Conservation (phyloP, 2,329 filamentous ascomycete genomes). For the Pseudogymnoascus sp. region DNA sequence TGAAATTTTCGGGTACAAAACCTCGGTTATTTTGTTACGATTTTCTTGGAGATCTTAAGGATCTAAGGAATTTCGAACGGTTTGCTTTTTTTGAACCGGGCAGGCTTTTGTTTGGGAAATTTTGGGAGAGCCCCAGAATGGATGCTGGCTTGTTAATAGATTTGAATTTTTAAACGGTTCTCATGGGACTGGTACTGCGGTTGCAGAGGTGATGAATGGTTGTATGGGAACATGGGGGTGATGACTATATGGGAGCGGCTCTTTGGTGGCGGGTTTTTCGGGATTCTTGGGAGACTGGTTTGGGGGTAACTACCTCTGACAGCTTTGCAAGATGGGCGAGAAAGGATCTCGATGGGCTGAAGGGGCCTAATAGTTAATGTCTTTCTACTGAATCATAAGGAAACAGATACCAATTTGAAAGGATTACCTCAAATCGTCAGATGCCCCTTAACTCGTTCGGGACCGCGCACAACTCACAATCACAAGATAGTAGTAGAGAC, state of each 20-base stretch:
- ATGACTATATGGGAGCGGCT: constrained; percentile 1
- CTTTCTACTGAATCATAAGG: neutral
- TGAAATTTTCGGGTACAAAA: neutral
- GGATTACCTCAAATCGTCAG: neutral
- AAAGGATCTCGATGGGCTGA: neutral
- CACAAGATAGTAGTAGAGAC: neutral
- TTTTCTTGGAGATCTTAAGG: neutral
- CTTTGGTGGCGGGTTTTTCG: neutral
- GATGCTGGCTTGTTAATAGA: constrained; percentile 7
- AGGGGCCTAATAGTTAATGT: neutral
- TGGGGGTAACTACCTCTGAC: neutral
- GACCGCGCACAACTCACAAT: neutral
- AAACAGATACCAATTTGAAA: constrained; percentile 1
- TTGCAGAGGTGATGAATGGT: neutral
- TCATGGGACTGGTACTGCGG: neutral
- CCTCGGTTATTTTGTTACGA: neutral
- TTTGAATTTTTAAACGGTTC: neutral
- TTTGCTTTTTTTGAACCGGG: neutral
- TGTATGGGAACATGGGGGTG: neutral
- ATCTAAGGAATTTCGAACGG: neutral
- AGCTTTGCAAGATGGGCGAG: neutral
- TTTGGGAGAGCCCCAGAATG: neutral
- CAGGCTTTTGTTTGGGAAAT: neutral
- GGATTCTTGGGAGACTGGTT: neutral
- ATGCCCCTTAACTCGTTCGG: neutral